A percentile compares a stretch with the other conserved stretches of the same genome.
Evolutionary conservation across 129 eudicot species (phyloP).

Genomic region (Flaveria robusta): DNA sequence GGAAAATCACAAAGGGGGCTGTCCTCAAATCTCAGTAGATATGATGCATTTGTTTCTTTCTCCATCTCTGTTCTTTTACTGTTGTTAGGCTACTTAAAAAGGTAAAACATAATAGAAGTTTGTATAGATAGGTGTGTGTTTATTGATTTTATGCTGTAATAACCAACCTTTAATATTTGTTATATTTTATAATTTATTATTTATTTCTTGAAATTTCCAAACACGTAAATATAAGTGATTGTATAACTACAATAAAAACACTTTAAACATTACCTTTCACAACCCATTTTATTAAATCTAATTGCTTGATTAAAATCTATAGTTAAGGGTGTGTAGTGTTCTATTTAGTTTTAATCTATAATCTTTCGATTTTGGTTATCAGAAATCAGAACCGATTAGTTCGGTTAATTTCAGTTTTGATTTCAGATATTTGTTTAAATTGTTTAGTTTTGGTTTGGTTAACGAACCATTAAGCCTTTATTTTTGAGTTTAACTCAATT

Average conservation of each 20-base stretch:
- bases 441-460: too few relatives aligned
- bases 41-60: constrained; percentile 17
- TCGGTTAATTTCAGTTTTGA: not conserved
- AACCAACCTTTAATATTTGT: not conserved
- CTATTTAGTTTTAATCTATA: too few relatives aligned
- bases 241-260: too few relatives aligned
- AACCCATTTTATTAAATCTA: too few relatives aligned
- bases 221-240: not conserved
- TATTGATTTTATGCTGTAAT: not conserved
- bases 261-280: too few relatives aligned
- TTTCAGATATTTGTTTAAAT: too few relatives aligned
- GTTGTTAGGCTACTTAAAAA: constrained; percentile 19
- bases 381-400: too few relatives aligned
- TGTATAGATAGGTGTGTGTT: constrained; percentile 20
- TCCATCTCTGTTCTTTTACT: not conserved
- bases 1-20: constrained; percentile 95
- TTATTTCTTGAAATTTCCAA: not conserved
- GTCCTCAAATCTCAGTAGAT: constrained; percentile 71
- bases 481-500: too few relatives aligned
- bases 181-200: not conserved
- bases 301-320: too few relatives aligned
- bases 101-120: constrained; percentile 16
- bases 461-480: too few relatives aligned
- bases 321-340: too few relatives aligned
- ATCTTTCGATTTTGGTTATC: too few relatives aligned